phyloP scores from a whole-genome alignment of 176 grass and related monocot species.

The Olyra latifolia region DNA sequence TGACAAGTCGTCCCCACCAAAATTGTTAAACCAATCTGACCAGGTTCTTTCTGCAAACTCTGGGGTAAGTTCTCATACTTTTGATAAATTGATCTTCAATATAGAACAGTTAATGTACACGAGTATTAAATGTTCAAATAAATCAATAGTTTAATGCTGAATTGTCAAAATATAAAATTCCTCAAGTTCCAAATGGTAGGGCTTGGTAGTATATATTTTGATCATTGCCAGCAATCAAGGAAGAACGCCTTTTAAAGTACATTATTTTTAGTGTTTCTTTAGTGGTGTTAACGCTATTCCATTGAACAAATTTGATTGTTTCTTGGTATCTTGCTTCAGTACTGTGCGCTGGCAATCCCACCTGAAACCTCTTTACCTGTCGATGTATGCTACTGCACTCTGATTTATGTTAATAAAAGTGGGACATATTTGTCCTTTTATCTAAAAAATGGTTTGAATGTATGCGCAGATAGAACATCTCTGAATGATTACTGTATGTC shows the following conservation, averaged over 20 bases:
- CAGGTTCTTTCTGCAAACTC: conserved; percentile 49
- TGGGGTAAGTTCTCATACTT: conserved; percentile 41
- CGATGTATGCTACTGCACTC: too few relatives aligned
- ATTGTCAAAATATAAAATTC: background rate
- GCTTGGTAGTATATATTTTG: background rate
- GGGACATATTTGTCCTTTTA: too few relatives aligned
- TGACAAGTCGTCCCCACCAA: conserved; percentile 46
- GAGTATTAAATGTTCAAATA: background rate
- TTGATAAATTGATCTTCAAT: background rate
- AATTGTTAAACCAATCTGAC: conserved; percentile 64
- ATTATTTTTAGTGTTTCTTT: background rate
- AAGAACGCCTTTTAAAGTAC: background rate
- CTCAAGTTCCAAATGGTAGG: background rate
- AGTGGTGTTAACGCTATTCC: background rate
- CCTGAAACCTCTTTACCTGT: too few relatives aligned
- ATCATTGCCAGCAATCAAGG: background rate
- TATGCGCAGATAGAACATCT: background rate
- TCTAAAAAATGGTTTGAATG: too few relatives aligned
- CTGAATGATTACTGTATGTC: background rate
- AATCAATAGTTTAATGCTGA: background rate
- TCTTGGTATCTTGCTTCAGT: too few relatives aligned
- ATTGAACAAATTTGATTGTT: background rate
- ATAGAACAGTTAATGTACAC: background rate
- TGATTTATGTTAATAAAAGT: too few relatives aligned
- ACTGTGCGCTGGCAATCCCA: too few relatives aligned